These are phyloP conservation scores for Schwanniomyces sp. DNA, from an alignment of 805 yeast species.

Conservation along the genomic window DNA sequence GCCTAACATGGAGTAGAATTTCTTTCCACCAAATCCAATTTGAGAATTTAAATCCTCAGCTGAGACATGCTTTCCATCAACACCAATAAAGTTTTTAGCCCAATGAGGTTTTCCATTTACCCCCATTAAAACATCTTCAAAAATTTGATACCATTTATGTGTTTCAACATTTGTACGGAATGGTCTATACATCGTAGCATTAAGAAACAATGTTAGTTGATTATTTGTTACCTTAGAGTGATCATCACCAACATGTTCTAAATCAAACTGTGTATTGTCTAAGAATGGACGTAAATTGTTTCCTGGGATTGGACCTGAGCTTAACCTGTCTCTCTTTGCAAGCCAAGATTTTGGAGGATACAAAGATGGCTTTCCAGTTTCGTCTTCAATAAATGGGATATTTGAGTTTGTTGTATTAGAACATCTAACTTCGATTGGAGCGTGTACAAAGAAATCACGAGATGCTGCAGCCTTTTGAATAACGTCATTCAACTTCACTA, in stretches of 20 bases:
- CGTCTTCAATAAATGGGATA: constrained; percentile 31
- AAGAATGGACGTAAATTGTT: constrained; percentile 78
- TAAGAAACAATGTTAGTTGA: constrained; percentile 81
- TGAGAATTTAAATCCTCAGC: constrained; percentile 40
- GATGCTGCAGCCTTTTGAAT: constrained; percentile 58
- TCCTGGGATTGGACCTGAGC: constrained; percentile 82
- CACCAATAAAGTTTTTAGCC: constrained; percentile 92
- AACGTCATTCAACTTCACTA: constrained; percentile 59
- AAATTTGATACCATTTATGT: constrained; percentile 76
- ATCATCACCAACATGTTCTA: constrained; percentile 52
- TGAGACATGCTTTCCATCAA: constrained; percentile 35
- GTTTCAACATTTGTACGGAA: constrained; percentile 73
- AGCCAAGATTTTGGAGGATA: constrained; percentile 51
- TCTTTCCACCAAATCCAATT: constrained; percentile 42
- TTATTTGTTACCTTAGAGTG: constrained; percentile 57
- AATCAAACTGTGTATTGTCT: constrained; percentile 70
- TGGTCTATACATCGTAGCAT: constrained; percentile 97
- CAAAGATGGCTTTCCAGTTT: constrained; percentile 35
- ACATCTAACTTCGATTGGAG: constrained; percentile 93
- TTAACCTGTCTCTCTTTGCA: constrained; percentile 46
- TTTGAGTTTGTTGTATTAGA: constrained; percentile 71
- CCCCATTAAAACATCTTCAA: constrained; percentile 72
- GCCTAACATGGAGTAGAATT: constrained; percentile 75
- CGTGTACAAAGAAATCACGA: constrained; percentile 81
- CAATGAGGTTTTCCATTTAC: constrained; percentile 96